These are phyloP conservation scores for Metschnikowia rubicola DNA, from an alignment of 805 yeast species.

Conservation along the genomic window DNA sequence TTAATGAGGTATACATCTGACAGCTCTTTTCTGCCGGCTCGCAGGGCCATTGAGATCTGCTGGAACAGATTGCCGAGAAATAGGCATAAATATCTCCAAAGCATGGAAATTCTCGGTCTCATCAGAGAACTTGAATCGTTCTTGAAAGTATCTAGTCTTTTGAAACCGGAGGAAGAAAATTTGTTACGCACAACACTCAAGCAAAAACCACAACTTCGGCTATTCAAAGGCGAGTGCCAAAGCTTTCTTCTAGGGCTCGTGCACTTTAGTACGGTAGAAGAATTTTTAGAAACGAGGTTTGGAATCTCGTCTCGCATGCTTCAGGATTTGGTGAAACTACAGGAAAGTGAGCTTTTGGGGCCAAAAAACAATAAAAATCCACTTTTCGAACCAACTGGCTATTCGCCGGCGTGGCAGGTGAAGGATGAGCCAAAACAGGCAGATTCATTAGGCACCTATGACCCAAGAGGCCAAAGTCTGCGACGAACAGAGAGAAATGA, in stretches of 20 bases:
- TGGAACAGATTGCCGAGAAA: slow-evolving; percentile 8
- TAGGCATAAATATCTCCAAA: slow-evolving; percentile 5
- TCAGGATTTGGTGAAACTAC: neutral
- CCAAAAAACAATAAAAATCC: neutral
- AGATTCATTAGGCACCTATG: neutral
- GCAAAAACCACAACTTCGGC: slow-evolving; percentile 11
- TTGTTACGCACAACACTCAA: slow-evolving; percentile 10
- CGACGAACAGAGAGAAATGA: neutral
- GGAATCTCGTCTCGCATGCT: neutral
- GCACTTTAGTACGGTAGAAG: slow-evolving; percentile 8
- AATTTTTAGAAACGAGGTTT: slow-evolving; percentile 7
- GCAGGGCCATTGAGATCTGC: slow-evolving; percentile 9
- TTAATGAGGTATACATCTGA: neutral
- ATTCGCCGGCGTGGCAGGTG: neutral
- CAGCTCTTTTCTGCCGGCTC: slow-evolving; percentile 1
- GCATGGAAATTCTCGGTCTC: slow-evolving; percentile 7
- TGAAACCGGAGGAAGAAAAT: slow-evolving; percentile 8
- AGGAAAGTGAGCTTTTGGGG: neutral
- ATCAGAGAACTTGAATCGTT: slow-evolving; percentile 12
- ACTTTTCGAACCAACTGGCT: neutral
- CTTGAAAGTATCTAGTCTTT: slow-evolving; percentile 7
- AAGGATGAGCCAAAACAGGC: neutral
- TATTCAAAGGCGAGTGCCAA: slow-evolving; percentile 11
- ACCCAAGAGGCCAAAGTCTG: neutral
- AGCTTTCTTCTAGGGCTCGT: slow-evolving; percentile 16